These are phyloP conservation scores for Wallacemonas rigidus DNA, from an alignment of 208 protist species.

Conservation along the genomic window DNA sequence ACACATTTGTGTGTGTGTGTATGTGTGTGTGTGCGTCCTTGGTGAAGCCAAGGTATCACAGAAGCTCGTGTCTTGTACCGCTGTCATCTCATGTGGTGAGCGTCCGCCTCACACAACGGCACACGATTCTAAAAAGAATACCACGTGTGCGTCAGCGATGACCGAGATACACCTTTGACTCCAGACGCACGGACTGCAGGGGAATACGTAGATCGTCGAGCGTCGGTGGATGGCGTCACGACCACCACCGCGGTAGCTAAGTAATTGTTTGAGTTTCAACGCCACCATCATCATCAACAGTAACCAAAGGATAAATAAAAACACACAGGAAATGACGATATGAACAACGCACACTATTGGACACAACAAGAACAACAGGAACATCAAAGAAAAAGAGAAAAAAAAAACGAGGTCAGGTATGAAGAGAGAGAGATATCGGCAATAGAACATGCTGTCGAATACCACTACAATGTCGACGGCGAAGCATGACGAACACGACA, in stretches of 20 bases:
- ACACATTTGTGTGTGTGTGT: neutral
- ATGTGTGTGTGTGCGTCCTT: neutral
- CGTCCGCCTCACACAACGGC: no score
- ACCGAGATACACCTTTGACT: no score
- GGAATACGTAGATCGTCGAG: no score
- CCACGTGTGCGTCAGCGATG: no score
- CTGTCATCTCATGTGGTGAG: no score
- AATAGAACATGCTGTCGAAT: conserved; percentile 12
- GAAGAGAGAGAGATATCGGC: neutral
- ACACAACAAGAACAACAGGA: conserved; percentile 8
- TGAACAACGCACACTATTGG: conserved; percentile 2
- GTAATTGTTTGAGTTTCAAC: neutral
- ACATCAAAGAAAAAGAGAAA: conserved; percentile 5
- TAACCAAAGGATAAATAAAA: conserved; percentile 11
- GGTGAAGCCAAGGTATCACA: neutral
- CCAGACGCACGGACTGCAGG: no score
- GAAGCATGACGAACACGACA: conserved; percentile 15
- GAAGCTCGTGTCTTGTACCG: neutral
- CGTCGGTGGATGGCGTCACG: no score
- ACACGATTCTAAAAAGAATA: no score
- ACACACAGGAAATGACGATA: conserved; percentile 10
- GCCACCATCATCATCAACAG: conserved; percentile 8
- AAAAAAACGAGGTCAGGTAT: neutral
- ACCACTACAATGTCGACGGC: conserved; percentile 5
- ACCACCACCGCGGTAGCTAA: no score